Evolutionary conservation across 306 rosid genomes (phyloP).

Genomic region (Prunus armeniaca): DNA sequence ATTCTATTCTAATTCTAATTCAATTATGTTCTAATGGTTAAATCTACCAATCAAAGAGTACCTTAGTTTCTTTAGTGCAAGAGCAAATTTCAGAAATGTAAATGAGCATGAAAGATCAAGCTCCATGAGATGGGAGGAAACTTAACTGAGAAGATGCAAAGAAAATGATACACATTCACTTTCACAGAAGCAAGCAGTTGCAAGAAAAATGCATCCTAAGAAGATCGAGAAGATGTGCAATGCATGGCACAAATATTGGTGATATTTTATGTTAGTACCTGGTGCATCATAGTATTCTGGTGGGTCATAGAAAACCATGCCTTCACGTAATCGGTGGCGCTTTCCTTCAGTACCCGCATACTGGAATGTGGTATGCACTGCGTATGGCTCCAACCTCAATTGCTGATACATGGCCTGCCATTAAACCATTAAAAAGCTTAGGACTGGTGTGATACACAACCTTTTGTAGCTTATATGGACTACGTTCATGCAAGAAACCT

Average conservation of each 20-base stretch:
- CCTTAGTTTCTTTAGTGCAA: neutral
- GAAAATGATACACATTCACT: neutral
- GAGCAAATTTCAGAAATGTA: neutral
- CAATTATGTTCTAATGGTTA: neutral
- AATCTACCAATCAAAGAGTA: neutral
- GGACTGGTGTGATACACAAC: neutral
- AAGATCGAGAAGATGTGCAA: conserved; percentile 8
- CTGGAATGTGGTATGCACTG: conserved; percentile 92
- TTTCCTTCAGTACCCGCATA: conserved; percentile 93
- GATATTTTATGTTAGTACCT: conserved; percentile 36
- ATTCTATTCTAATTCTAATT: neutral
- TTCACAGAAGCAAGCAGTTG: conserved; percentile 1
- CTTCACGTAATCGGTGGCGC: conserved; percentile 94
- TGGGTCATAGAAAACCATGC: conserved; percentile 83
- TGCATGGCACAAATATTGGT: conserved; percentile 4
- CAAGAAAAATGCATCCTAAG: conserved; percentile 18
- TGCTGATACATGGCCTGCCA: conserved; percentile 85
- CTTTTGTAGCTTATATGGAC: conserved; percentile 8
- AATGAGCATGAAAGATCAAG: neutral
- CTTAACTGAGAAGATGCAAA: neutral
- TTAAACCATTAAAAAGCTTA: conserved; percentile 24
- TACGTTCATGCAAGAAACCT: conserved; percentile 10
- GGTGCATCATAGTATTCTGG: conserved; percentile 84
- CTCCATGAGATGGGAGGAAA: conserved; percentile 1
- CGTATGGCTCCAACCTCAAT: conserved; percentile 83